phyloP scores from a whole-genome alignment of 2,329 filamentous ascomycete genomes.

The Fusarium decemcellulare region DNA sequence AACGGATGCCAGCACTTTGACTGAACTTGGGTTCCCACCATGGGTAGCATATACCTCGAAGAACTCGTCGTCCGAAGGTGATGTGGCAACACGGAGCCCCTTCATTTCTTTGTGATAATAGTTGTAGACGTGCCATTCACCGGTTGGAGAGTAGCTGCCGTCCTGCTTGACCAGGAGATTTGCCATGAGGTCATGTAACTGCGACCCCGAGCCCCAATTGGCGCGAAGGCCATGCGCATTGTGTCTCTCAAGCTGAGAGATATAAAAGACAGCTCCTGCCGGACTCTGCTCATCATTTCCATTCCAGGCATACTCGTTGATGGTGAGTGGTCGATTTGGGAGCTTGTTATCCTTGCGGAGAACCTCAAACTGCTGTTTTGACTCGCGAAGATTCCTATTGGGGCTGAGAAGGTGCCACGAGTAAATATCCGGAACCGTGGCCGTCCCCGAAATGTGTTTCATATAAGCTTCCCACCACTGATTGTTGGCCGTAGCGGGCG shows the following conservation, averaged over 20 bases:
- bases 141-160: conserved; percentile 14
- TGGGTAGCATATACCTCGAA: conserved; percentile 12
- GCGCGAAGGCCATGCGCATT: background rate
- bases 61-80: conserved; percentile 5
- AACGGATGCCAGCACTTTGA: background rate
- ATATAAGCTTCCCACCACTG: background rate
- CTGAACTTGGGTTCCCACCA: background rate
- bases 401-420: conserved; percentile 4
- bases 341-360: background rate
- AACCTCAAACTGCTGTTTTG: background rate
- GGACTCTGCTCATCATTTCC: background rate
- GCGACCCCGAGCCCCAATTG: conserved; percentile 3
- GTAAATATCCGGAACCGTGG: conserved; percentile 8
- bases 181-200: background rate
- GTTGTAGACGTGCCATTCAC: conserved; percentile 27
- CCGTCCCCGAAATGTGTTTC: background rate
- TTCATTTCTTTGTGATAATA: conserved; percentile 23
- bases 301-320: conserved; percentile 10
- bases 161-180: conserved; percentile 15
- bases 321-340: background rate
- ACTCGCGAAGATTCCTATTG: background rate
- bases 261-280: conserved; percentile 22
- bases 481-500: background rate
- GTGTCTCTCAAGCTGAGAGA: background rate
- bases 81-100: conserved; percentile 9